Percentiles rank a stretch among this genome's conserved stretches.
Conservation (phyloP, 345 rosid species). For the sweet orange (Citrus sinensis) region DNA sequence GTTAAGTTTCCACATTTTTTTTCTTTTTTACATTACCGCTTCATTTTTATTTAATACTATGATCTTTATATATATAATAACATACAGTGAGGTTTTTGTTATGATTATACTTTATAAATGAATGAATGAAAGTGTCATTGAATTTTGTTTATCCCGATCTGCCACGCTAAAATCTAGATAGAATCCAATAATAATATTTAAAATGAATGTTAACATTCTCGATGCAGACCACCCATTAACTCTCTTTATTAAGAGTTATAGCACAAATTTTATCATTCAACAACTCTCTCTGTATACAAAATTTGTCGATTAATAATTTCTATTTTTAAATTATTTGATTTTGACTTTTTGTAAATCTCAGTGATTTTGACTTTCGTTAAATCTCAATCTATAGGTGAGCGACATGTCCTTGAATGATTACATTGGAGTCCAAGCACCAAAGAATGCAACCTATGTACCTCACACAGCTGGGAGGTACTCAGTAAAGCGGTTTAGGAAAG, state of each 20-base stretch:
- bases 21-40: too few species aligned
- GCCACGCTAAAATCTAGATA: neutral
- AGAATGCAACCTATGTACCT: conserved; percentile 72
- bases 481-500: conserved; percentile 79
- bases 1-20: too few species aligned
- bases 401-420: neutral
- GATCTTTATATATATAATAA: neutral
- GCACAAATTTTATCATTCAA: neutral
- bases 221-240: too few species aligned
- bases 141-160: neutral
- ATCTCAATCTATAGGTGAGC: neutral
- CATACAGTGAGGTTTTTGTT: too few species aligned
- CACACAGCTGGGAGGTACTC: conserved; percentile 89
- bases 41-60: neutral
- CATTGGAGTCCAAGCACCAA: conserved; percentile 9
- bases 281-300: neutral
- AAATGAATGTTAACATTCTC: too few species aligned
- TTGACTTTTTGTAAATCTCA: neutral
- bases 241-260: too few species aligned
- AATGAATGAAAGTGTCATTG: neutral
- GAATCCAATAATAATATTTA: too few species aligned
- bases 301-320: neutral
- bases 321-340: neutral
- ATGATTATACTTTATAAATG: neutral
- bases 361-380: neutral